Percentiles rank a stretch among this genome's conserved stretches.
Conservation (phyloP, 2,329 filamentous ascomycete genomes). For the Dothistroma pini region DNA sequence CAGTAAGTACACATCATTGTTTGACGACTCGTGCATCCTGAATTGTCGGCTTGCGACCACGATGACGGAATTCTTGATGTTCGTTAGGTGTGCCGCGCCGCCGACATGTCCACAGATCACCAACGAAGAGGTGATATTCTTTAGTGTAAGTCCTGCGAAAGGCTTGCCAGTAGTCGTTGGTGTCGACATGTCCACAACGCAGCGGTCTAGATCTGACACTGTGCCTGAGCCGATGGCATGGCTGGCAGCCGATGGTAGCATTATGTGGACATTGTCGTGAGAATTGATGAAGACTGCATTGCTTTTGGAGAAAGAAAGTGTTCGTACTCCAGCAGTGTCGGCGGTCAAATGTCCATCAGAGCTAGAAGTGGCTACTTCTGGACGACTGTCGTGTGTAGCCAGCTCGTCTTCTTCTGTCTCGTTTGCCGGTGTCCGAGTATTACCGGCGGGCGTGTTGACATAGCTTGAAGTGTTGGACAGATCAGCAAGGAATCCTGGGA, state of each 20-base stretch:
- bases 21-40: slow-evolving; percentile 80
- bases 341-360: slow-evolving; percentile 49
- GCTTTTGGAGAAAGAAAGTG: slow-evolving; percentile 55
- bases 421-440: slow-evolving; percentile 21
- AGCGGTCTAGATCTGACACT: slow-evolving; percentile 64
- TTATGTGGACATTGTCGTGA: slow-evolving; percentile 68
- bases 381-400: slow-evolving; percentile 15
- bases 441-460: slow-evolving; percentile 36
- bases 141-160: slow-evolving; percentile 70
- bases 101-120: slow-evolving; percentile 74
- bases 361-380: slow-evolving; percentile 49
- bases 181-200: slow-evolving; percentile 78
- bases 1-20: slow-evolving; percentile 79
- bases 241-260: slow-evolving; percentile 67
- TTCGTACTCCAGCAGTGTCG: slow-evolving; percentile 33
- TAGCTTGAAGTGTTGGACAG: slow-evolving; percentile 40
- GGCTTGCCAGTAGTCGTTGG: slow-evolving; percentile 23
- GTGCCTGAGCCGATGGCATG: slow-evolving; percentile 70
- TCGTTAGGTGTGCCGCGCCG: slow-evolving; percentile 81
- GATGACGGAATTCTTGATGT: slow-evolving; percentile 66
- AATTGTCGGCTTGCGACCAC: slow-evolving; percentile 83
- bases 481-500: slow-evolving; percentile 41
- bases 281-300: slow-evolving; percentile 59
- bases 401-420: slow-evolving; percentile 17
- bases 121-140: slow-evolving; percentile 65